Evolutionary conservation across 345 rosid species (phyloP), one percentile per base, ranked within the genome.

Genomic region (Moricandia arvensis): DNA sequence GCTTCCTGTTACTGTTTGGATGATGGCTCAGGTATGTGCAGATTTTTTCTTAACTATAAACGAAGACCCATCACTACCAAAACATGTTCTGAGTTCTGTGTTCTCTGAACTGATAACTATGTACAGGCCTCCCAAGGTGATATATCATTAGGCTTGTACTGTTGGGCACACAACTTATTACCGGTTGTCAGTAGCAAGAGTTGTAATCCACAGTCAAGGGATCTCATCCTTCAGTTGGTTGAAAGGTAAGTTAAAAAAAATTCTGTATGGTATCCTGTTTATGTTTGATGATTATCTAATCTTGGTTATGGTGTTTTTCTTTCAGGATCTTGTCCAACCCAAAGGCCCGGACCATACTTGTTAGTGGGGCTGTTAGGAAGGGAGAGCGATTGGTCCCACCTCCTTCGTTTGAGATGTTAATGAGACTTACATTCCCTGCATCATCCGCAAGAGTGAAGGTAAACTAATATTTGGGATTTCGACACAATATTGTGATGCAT

Each of bases 371-470:
- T 60, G 86, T 86, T 80, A 88, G 89, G 79, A 90, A 82, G 80
- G 96, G 96, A 51, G 96, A 90, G 74, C 88, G 90, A 30, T 75
- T 88, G 80, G 63, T 90, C 33, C 90, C 93, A 10, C 96, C 96
- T 67, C 70, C 85, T 81, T 84, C 91, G n/a, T 72, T 85, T 64
- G 93, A 88, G 83, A 83, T 75, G 35, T 70, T 88, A 72, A 24
- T 90, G 75, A 81, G 82, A 72, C 83, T 81, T 75, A 81, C 93
- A 45, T 87, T 87, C 81, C 91, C 93, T 8, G 10, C 88, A 35
- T 79, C 91, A 59, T 81, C 90, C 10, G 84, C 87, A 74, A 90
- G 91, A 77, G 76, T 87, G 49, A 88, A 90, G 91, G 96, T 85
- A 75, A 60, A 59, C 67, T 49, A 66, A 33, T 60, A 12, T 30